Conservation (phyloP, 352 stramenopile genomes). For the Achlya hypogyna region DNA sequence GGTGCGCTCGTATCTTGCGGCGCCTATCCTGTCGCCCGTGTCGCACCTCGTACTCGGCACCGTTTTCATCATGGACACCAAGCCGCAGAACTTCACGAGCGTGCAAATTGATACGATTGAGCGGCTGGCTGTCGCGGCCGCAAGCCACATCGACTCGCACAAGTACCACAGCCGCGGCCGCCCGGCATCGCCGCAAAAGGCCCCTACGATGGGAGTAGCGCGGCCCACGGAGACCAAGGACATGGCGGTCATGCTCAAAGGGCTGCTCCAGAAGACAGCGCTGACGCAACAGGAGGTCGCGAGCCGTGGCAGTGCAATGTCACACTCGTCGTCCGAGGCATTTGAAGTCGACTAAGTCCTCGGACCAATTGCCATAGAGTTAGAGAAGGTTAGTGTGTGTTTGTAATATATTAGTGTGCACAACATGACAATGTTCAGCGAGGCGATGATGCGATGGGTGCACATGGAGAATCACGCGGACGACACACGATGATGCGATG, state of each 20-base stretch:
- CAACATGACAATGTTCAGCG: too few species aligned
- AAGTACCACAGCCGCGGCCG: not conserved
- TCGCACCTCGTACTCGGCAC: constrained; percentile 71
- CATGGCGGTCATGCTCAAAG: constrained; percentile 17
- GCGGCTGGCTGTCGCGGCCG: constrained; percentile 5
- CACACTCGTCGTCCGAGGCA: not conserved
- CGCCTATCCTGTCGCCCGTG: constrained; percentile 28
- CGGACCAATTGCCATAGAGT: not conserved
- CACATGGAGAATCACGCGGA: too few species aligned
- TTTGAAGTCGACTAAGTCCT: constrained; percentile 3
- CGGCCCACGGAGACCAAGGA: not conserved
- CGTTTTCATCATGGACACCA: constrained; percentile 82
- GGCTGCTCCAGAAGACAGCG: constrained; percentile 11
- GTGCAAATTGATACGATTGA: constrained; percentile 10
- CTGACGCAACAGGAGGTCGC: constrained; percentile 18
- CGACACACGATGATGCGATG: too few species aligned
- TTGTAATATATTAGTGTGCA: too few species aligned
- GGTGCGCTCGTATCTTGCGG: constrained; percentile 10
- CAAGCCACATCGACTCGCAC: constrained; percentile 12
- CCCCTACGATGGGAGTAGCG: not conserved
- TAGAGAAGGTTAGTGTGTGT: too few species aligned
- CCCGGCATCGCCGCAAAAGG: not conserved
- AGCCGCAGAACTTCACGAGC: constrained; percentile 32
- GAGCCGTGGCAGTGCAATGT: not conserved
- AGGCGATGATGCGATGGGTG: too few species aligned